Conservation (phyloP, 1,284 basidiomycete genomes). For the Sanghuangporus sanghuang region DNA sequence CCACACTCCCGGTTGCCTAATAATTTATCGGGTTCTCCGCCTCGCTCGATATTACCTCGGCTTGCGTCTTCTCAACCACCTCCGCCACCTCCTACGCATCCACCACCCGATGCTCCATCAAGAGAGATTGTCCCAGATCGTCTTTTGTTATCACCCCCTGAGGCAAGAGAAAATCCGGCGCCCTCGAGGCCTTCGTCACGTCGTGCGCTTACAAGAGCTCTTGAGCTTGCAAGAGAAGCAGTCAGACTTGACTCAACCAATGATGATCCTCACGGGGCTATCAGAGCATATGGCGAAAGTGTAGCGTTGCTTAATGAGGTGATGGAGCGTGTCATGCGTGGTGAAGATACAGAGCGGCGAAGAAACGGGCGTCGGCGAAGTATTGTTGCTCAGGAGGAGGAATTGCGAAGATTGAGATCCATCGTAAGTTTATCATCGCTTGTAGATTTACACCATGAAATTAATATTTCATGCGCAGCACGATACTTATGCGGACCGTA, state of each 20-base stretch:
- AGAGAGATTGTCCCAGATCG: conserved; percentile 39
- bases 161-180: conserved; percentile 30
- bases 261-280: conserved; percentile 76
- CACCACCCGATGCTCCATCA: conserved; percentile 32
- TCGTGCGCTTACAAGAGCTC: conserved; percentile 68
- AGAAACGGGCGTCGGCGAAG: conserved; percentile 62
- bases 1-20: conserved; percentile 33
- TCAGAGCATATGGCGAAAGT: conserved; percentile 75
- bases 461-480: conserved; percentile 42
- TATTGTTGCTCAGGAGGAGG: conserved; percentile 79
- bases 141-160: conserved; percentile 39
- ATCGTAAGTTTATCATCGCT: conserved; percentile 52
- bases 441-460: background rate
- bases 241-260: conserved; percentile 77
- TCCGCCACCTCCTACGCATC: conserved; percentile 28
- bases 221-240: conserved; percentile 79
- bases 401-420: conserved; percentile 72
- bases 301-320: conserved; percentile 79
- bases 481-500: conserved; percentile 83
- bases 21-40: conserved; percentile 54
- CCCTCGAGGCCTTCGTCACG: conserved; percentile 64
- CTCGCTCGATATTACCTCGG: conserved; percentile 41
- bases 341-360: conserved; percentile 67
- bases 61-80: conserved; percentile 30
- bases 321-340: conserved; percentile 79